Base-by-base conservation (phyloP, 164 flowering plant species). In the Aristolochia contorta region DNA sequence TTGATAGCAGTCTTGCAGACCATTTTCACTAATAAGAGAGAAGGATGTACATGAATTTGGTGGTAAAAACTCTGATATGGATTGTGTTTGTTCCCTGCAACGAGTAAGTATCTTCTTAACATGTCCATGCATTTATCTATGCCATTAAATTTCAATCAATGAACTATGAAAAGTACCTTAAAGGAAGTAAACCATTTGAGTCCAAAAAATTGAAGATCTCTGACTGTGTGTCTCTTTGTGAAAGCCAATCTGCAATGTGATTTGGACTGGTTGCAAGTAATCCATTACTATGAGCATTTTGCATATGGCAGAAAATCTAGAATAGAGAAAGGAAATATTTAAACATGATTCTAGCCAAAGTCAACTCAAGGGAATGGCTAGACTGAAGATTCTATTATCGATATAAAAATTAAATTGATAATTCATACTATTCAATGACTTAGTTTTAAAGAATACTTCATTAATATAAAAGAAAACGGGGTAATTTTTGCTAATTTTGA, bases 171-270 rank as follows among this genome's bases (percentile, higher is more conserved):
- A 37, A 10, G 19, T 20, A 58, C 61, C 61, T 58, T 46, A 46
- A 24, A 58, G 48, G 48, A 43, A 58, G 50, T 5, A 53, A 21
- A 3, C 61, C 61, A 58, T 21, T 58, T 58, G 50, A 22, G 8
- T 45, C 48, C 7, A 58, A 48, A 45, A 37, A 58, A 12, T 58
- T 45, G 9, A 58, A 15, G 16, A 58, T 20, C 22, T 58, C 49
- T 47, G 30, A 24, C 16, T 58, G 61, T 19, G 48, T 14, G 22
- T 58, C 61, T 58, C 50, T 45, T 23, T 43, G 61, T 20, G n/a
- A 48, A 46, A 45, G 27, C 61, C 49, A 58, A 12, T 58, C 48
- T 25, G 15, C 16, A 18, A 6, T 16, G 13, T 45, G 51, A 21
- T 45, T 45, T 6, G 61, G 13, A 16, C 24, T 48, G 23, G 13